Percentiles rank a stretch among this genome's conserved stretches.
These are phyloP conservation scores for Curvularia eragrostidis DNA, from an alignment of 2,329 filamentous ascomycete species.

Conservation along the genomic window DNA sequence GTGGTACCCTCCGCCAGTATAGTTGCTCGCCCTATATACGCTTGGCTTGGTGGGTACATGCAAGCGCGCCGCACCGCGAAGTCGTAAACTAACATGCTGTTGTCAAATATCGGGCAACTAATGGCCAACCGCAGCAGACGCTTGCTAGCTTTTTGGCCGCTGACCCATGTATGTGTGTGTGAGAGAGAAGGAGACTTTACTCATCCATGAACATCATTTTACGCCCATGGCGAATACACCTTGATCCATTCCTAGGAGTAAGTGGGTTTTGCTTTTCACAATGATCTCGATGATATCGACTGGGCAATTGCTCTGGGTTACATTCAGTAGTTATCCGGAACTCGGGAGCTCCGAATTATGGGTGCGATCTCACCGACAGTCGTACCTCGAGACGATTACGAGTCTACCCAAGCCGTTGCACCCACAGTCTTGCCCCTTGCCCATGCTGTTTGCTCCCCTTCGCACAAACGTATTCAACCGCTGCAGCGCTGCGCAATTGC, in stretches of 20 bases:
- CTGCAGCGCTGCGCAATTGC: not conserved
- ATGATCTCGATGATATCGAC: not conserved
- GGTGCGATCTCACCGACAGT: conserved; percentile 10
- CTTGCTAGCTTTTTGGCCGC: not conserved
- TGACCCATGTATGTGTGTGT: not conserved
- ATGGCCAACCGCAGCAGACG: not conserved
- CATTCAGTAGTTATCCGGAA: conserved; percentile 1
- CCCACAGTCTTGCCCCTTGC: not conserved
- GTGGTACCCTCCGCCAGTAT: conserved; percentile 12
- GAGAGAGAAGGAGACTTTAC: too few relatives aligned
- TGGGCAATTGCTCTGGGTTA: not conserved
- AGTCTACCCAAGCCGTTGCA: conserved; percentile 1
- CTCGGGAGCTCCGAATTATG: not conserved
- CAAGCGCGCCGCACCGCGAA: conserved; percentile 14
- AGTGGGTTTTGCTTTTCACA: conserved; percentile 5
- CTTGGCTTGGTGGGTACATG: conserved; percentile 8
- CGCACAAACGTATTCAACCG: not conserved
- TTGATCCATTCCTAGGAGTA: not conserved
- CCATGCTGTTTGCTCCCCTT: not conserved
- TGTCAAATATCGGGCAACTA: conserved; percentile 6
- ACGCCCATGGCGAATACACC: conserved; percentile 1
- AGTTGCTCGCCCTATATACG: conserved; percentile 12
- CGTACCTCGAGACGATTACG: conserved; percentile 4
- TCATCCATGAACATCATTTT: not conserved
- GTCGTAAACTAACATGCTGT: conserved; percentile 11